Evolutionary conservation across 805 yeast genomes (phyloP).

Genomic region (Metschnikowia kofuensis): DNA sequence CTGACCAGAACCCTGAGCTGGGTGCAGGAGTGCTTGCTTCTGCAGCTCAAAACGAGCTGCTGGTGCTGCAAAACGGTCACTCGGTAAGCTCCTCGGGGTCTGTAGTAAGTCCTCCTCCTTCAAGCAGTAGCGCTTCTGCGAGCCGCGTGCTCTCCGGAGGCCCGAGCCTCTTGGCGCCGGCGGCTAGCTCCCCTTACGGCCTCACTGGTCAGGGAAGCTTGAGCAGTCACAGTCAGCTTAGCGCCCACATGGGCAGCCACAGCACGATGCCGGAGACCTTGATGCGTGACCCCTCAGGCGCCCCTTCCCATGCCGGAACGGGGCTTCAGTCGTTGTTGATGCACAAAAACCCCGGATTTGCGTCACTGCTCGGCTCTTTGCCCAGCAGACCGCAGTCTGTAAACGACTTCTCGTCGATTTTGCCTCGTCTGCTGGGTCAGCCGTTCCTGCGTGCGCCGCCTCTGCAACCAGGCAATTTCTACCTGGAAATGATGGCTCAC

Average conservation of each 20-base stretch:
- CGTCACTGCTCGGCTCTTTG: constrained; percentile 27
- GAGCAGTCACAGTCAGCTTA: neutral
- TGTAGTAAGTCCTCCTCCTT: neutral
- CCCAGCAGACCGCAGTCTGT: constrained; percentile 45
- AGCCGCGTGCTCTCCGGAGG: constrained; percentile 8
- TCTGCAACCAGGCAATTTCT: constrained; percentile 9
- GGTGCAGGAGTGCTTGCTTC: neutral
- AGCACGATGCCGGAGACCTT: constrained; percentile 9
- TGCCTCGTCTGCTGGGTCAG: constrained; percentile 11
- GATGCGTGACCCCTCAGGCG: constrained; percentile 21
- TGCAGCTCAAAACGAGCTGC: neutral
- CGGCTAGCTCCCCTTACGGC: constrained; percentile 11
- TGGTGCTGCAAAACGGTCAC: neutral
- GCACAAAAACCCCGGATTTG: constrained; percentile 21
- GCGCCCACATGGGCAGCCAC: constrained; percentile 1
- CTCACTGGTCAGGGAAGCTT: neutral
- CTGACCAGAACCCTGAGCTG: neutral
- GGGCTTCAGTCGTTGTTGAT: constrained; percentile 27
- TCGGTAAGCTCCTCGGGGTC: constrained; percentile 1
- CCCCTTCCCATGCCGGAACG: constrained; percentile 12
- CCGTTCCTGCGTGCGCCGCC: constrained; percentile 4
- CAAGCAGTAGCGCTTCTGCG: neutral
- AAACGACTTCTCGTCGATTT: constrained; percentile 29
- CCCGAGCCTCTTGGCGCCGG: constrained; percentile 19
- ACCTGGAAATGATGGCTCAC: constrained; percentile 48